These are phyloP conservation scores for Cladosporium velox DNA, from an alignment of 2,329 filamentous ascomycete genomes.

Conservation along the genomic window DNA sequence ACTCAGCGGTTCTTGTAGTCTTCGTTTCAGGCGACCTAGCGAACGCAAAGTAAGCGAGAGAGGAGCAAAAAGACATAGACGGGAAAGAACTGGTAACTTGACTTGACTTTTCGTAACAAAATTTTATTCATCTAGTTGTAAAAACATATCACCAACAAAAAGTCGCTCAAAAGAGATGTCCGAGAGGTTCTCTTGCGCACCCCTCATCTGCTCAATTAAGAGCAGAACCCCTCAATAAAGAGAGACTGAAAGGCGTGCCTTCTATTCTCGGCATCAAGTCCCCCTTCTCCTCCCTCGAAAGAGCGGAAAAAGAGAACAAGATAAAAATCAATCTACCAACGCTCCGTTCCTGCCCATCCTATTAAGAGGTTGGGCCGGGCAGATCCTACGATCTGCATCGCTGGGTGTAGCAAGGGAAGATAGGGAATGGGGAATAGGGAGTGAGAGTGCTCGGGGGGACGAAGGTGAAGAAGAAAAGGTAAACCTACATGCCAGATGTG, in stretches of 20 bases:
- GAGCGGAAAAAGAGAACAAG: constrained; percentile 11
- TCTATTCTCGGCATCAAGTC: constrained; percentile 35
- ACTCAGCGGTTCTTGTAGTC: constrained; percentile 23
- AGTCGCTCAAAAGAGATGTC: constrained; percentile 28
- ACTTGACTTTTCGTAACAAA: too few species aligned
- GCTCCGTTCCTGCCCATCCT: constrained; percentile 50
- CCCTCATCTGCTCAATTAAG: constrained; percentile 34
- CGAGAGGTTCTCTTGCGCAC: constrained; percentile 43
- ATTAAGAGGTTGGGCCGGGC: constrained; percentile 41
- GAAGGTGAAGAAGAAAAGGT: not conserved
- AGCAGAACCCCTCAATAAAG: constrained; percentile 22
- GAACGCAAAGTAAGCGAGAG: not conserved
- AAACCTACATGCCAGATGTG: constrained; percentile 2
- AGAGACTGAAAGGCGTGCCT: constrained; percentile 35
- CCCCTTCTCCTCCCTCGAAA: constrained; percentile 7
- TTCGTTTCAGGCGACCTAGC: constrained; percentile 20
- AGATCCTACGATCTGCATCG: constrained; percentile 47
- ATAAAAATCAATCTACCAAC: constrained; percentile 44
- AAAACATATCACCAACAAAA: not conserved
- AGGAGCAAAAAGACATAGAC: too few species aligned
- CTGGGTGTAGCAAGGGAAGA: constrained; percentile 35
- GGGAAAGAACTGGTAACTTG: too few species aligned
- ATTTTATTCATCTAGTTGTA: too few species aligned
- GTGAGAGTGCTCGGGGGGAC: not conserved
- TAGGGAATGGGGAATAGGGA: not conserved